Evolutionary conservation across 1,284 basidiomycete species (phyloP).

Genomic region (Tilletia setariae): DNA sequence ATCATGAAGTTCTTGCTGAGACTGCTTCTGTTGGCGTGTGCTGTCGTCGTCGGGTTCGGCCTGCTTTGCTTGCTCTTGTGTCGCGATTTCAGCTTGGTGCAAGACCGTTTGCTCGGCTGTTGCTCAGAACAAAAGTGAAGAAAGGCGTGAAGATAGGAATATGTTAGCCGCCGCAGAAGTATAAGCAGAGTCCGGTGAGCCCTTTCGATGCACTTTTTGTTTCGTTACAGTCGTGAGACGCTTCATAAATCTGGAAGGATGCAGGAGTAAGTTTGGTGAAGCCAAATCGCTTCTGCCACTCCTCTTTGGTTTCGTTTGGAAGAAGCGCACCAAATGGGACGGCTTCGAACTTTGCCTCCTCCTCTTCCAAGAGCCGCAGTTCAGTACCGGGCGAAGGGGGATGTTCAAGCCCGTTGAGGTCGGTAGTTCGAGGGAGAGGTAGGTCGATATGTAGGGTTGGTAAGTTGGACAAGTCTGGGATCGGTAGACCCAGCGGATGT

Average conservation of each 20-base stretch:
- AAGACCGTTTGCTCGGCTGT: not conserved
- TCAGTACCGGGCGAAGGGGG: constrained; percentile 1
- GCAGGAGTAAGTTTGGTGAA: constrained; percentile 19
- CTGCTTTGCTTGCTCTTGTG: not conserved
- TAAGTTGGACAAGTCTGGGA: not conserved
- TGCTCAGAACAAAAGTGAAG: not conserved
- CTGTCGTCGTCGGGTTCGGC: not conserved
- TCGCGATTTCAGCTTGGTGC: too few species aligned
- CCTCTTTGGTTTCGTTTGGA: constrained; percentile 19
- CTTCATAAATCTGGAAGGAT: constrained; percentile 18
- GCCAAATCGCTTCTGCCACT: constrained; percentile 20
- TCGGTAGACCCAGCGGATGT: not conserved
- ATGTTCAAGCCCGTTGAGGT: not conserved
- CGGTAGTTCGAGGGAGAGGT: not conserved
- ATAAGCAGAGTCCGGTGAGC: too few species aligned
- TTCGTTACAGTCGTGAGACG: constrained; percentile 15
- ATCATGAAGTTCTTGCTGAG: too few species aligned
- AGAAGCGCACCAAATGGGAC: not conserved
- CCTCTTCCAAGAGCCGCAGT: not conserved
- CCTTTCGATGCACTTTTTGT: not conserved
- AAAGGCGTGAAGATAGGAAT: not conserved
- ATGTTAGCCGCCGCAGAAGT: too few species aligned
- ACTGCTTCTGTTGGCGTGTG: too few species aligned
- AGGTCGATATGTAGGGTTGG: not conserved
- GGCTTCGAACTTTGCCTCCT: not conserved